Conservation (phyloP, 1,284 basidiomycete species). For the Trametes hirsuta region DNA sequence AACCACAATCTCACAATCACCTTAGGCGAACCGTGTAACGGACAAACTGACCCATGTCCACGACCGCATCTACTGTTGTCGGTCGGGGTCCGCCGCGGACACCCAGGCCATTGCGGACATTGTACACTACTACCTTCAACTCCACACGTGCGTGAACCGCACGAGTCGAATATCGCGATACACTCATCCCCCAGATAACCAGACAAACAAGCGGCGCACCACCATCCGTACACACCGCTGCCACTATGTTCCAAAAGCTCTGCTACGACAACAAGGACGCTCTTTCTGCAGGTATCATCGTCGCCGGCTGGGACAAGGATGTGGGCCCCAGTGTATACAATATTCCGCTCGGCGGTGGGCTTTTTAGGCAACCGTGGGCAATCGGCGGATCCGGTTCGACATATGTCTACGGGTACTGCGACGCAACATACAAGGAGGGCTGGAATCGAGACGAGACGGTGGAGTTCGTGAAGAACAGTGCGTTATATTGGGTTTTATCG, state of each 20-base stretch:
- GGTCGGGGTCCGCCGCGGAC: slow-evolving; percentile 97
- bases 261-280: slow-evolving; percentile 96
- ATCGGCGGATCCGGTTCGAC: slow-evolving; percentile 97
- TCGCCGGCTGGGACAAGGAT: slow-evolving; percentile 97
- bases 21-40: slow-evolving; percentile 94
- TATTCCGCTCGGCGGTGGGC: slow-evolving; percentile 91
- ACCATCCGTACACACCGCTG: slow-evolving; percentile 84
- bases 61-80: slow-evolving; percentile 99
- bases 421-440: slow-evolving; percentile 96
- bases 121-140: slow-evolving; percentile 87
- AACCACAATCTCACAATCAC: not conserved
- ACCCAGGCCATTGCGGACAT: slow-evolving; percentile 97
- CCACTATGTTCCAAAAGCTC: slow-evolving; percentile 85
- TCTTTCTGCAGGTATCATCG: slow-evolving; percentile 94
- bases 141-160: slow-evolving; percentile 63
- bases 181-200: not conserved
- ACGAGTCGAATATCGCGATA: too few relatives aligned
- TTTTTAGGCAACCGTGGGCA: slow-evolving; percentile 96
- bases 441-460: slow-evolving; percentile 92
- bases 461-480: slow-evolving; percentile 95
- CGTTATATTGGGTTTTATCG: slow-evolving; percentile 38
- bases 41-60: slow-evolving; percentile 98
- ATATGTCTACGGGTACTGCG: slow-evolving; percentile 99
- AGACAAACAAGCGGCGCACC: slow-evolving; percentile 72
- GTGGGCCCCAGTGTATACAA: slow-evolving; percentile 96